A percentile compares a stretch with the other conserved stretches of the same genome.
Conservation (phyloP, 257 asterid species). For the Avicennia marina region DNA sequence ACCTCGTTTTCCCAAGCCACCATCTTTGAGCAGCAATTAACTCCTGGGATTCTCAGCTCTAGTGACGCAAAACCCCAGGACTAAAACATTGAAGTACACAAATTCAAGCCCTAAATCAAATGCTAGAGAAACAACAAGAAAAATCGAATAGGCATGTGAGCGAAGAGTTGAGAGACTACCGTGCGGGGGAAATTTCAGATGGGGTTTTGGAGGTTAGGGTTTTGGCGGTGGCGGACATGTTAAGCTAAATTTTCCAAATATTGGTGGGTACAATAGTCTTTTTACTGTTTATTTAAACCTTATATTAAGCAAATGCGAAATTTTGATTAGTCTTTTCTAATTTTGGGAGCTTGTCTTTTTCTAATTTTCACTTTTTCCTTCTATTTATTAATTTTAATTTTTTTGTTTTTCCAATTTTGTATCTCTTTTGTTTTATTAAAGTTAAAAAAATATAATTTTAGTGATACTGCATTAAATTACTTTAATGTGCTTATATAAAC, state of each 20-base stretch:
- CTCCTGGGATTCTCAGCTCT: not conserved
- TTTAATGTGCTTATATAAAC: too few species aligned
- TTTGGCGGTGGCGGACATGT: conserved; percentile 39
- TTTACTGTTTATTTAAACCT: too few species aligned
- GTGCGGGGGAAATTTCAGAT: not conserved
- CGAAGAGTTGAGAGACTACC: not conserved
- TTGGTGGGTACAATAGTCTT: not conserved
- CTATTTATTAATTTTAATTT: too few species aligned
- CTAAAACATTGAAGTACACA: conserved; percentile 14
- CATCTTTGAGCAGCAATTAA: conserved; percentile 16
- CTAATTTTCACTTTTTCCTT: too few species aligned
- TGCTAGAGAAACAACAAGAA: not conserved
- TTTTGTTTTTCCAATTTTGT: too few species aligned
- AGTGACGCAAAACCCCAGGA: conserved; percentile 20
- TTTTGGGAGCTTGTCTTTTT: too few species aligned
- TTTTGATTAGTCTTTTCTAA: too few species aligned
- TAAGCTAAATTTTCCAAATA: conserved; percentile 24
- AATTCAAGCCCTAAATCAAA: conserved; percentile 22
- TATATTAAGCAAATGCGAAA: too few species aligned
- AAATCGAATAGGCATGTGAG: not conserved
- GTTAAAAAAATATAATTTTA: too few species aligned
- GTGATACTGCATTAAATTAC: too few species aligned
- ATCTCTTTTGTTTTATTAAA: too few species aligned
- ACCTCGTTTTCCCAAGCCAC: conserved; percentile 67
- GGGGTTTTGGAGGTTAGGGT: conserved; percentile 36